Evolutionary conservation across 345 rosid species (phyloP).

Genomic region (Ceriops decandra): DNA sequence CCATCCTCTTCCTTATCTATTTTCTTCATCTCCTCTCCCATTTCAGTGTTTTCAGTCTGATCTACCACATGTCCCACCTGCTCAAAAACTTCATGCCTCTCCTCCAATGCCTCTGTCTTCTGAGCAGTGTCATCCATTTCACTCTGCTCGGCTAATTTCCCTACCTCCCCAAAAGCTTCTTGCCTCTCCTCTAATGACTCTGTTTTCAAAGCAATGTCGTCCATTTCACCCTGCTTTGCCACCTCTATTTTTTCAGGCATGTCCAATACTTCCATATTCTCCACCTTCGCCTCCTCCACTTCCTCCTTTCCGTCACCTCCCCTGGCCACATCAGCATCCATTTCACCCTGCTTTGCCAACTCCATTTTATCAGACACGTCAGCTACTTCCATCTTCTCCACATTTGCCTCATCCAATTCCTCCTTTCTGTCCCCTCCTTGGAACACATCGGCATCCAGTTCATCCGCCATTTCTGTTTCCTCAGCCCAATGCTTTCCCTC

Average conservation of each 20-base stretch:
- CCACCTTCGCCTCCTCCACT: constrained; percentile 21
- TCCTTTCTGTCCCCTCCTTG: constrained; percentile 24
- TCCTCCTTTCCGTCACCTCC: constrained; percentile 22
- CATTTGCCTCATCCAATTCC: constrained; percentile 23
- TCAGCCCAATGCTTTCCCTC: neutral
- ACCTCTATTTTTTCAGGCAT: neutral
- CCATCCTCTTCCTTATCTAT: constrained; percentile 17
- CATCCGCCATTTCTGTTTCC: neutral
- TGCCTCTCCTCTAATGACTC: constrained; percentile 1
- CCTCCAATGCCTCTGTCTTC: constrained; percentile 3
- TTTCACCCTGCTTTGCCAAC: neutral
- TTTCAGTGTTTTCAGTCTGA: neutral
- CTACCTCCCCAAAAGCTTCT: neutral
- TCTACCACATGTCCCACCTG: neutral
- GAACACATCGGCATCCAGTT: neutral
- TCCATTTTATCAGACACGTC: neutral
- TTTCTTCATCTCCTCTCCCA: neutral
- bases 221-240: neutral
- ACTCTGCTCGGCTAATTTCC: neutral
- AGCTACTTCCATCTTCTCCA: neutral
- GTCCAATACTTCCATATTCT: neutral
- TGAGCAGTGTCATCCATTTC: constrained; percentile 2
- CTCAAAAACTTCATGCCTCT: neutral
- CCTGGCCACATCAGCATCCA: constrained; percentile 6
- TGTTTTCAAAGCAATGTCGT: neutral